A percentile compares a stretch with the other conserved stretches of the same genome.
Conservation (phyloP, 148 eudicot genomes). For the Selenicereus undatus region DNA sequence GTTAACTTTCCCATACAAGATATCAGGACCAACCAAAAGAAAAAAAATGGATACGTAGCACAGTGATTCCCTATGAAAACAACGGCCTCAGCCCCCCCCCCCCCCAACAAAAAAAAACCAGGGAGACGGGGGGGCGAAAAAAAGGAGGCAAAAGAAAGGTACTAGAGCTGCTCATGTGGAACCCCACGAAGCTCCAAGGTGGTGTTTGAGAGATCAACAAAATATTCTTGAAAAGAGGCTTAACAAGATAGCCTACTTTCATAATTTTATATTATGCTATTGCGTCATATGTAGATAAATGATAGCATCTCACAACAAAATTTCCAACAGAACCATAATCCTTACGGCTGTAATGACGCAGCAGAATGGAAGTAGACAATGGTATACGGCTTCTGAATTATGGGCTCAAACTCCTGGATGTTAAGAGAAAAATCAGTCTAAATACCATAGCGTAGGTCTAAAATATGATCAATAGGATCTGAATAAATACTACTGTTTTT, state of each 20-base stretch:
- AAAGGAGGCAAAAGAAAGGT: too few relatives aligned
- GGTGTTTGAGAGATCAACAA: background rate
- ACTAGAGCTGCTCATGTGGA: background rate
- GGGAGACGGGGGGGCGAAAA: too few relatives aligned
- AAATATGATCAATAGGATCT: background rate
- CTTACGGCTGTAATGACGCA: slow-evolving; percentile 92
- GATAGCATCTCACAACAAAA: slow-evolving; percentile 9
- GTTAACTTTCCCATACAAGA: background rate
- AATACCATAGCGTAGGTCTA: background rate
- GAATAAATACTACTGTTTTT: background rate
- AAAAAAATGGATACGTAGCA: too few relatives aligned
- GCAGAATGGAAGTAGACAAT: slow-evolving; percentile 98
- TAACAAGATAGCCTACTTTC: background rate
- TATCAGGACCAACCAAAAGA: background rate
- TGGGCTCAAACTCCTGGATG: slow-evolving; percentile 92
- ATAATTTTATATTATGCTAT: background rate
- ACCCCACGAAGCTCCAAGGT: background rate
- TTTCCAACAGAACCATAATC: slow-evolving; percentile 15
- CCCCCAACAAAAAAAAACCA: background rate
- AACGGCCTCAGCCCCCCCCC: background rate
- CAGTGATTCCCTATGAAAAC: background rate
- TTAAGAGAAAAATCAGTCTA: slow-evolving; percentile 7
- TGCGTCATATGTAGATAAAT: background rate
- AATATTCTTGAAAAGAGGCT: background rate
- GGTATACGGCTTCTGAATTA: slow-evolving; percentile 89